Percentiles rank a stretch among this genome's conserved stretches.
phyloP scores from a whole-genome alignment of 768 basidiomycete genomes.

The Suillus brevipes region DNA sequence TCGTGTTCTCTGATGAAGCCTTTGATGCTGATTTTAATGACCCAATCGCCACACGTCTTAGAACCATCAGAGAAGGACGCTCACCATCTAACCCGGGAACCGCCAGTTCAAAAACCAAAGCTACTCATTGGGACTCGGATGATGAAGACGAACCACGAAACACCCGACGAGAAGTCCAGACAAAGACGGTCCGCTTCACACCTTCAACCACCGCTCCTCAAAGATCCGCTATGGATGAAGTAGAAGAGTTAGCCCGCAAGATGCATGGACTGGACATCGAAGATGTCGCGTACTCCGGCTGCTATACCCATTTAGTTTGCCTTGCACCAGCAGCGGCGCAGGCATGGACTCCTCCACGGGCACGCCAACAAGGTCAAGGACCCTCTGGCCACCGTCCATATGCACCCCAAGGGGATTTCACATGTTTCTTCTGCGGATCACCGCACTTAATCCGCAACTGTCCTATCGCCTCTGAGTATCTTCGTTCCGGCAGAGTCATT shows the following conservation, averaged over 20 bases:
- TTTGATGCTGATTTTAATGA: too few species aligned
- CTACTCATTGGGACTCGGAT: not conserved
- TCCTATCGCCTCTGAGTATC: too few species aligned
- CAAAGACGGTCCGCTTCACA: not conserved
- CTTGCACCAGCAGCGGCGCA: not conserved
- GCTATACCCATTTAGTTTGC: accelerated
- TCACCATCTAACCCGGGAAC: too few species aligned
- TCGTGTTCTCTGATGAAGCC: too few species aligned
- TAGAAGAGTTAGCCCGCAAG: not conserved
- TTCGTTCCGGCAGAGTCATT: too few species aligned
- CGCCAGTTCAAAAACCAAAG: not conserved
- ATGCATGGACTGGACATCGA: not conserved
- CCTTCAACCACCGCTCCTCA: not conserved
- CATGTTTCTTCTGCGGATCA: too few species aligned
- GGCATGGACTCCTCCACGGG: not conserved
- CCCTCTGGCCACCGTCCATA: too few species aligned
- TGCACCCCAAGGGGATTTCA: too few species aligned
- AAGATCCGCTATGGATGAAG: not conserved
- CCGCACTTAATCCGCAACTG: too few species aligned
- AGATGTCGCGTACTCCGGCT: accelerated
- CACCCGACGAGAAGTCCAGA: not conserved
- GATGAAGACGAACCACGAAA: not conserved
- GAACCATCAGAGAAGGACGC: too few species aligned
- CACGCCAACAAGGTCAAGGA: too few species aligned
- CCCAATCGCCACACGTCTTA: too few species aligned